Conservation (phyloP, 2,329 filamentous ascomycete species). For the Fusarium cyanostomum region DNA sequence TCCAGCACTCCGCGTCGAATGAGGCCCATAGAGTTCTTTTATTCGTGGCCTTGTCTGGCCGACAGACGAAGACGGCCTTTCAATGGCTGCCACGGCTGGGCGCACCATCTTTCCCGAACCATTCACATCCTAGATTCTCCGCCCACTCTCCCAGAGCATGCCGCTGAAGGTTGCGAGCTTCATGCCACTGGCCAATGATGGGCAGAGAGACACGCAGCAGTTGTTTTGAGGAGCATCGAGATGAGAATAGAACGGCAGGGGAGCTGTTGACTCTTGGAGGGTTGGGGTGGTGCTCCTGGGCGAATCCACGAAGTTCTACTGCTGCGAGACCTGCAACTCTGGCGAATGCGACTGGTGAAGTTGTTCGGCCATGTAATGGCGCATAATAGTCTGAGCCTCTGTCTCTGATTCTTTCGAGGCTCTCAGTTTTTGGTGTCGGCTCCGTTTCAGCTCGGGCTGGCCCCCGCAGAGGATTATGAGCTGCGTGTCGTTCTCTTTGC, state of each 20-base stretch:
- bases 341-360: constrained; percentile 12
- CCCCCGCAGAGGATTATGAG: constrained; percentile 16
- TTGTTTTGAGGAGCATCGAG: constrained; percentile 4
- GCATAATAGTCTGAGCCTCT: constrained; percentile 26
- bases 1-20: constrained; percentile 23
- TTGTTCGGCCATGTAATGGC: constrained; percentile 13
- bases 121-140: constrained; percentile 18
- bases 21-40: constrained; percentile 8
- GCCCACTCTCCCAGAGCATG: constrained; percentile 2
- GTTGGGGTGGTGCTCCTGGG: constrained; percentile 24
- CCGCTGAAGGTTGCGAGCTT: constrained; percentile 29
- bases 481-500: constrained; percentile 3
- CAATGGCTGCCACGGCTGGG: constrained; percentile 32
- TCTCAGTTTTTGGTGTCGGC: constrained; percentile 9
- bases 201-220: constrained; percentile 12
- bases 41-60: constrained; percentile 41
- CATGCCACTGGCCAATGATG: constrained; percentile 25
- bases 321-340: constrained; percentile 17
- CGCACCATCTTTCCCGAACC: constrained; percentile 34
- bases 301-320: constrained; percentile 19
- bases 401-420: constrained; percentile 32
- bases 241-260: constrained; percentile 31
- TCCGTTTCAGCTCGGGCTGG: constrained; percentile 24
- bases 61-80: constrained; percentile 25
- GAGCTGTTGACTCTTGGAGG: constrained; percentile 17